phyloP scores from a whole-genome alignment of 1,284 basidiomycete genomes.

The Fomitopsis pinicola region DNA sequence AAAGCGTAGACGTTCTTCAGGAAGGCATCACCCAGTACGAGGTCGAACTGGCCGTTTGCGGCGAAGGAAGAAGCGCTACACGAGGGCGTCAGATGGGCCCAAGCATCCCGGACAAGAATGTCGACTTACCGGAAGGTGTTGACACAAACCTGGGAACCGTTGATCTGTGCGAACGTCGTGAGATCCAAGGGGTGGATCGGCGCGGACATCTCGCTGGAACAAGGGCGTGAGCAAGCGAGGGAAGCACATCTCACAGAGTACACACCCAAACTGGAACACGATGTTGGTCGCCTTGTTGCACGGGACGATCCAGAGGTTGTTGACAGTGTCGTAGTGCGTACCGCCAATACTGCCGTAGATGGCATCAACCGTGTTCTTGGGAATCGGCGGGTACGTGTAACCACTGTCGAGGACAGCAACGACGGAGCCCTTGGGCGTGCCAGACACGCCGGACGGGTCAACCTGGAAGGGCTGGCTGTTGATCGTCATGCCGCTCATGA shows the following conservation, averaged over 20 bases:
- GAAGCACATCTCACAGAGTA: not conserved
- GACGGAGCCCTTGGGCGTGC: constrained; percentile 22
- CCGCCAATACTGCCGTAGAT: constrained; percentile 27
- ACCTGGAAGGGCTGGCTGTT: constrained; percentile 25
- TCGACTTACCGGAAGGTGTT: constrained; percentile 19
- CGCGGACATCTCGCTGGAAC: constrained; percentile 9
- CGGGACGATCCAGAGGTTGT: too few species aligned
- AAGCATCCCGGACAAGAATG: not conserved
- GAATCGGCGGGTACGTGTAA: constrained; percentile 25
- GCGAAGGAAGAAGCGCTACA: too few species aligned
- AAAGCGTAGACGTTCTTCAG: too few species aligned
- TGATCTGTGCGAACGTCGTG: constrained; percentile 14
- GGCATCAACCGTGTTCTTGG: constrained; percentile 22
- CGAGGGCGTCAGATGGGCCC: not conserved
- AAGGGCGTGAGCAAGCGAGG: not conserved
- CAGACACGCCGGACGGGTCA: constrained; percentile 21
- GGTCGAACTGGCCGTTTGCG: too few species aligned
- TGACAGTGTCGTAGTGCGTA: too few species aligned
- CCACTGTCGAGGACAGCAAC: constrained; percentile 29
- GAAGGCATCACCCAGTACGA: too few species aligned
- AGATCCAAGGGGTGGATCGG: too few species aligned
- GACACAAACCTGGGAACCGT: constrained; percentile 19
- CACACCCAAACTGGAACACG: constrained; percentile 26
- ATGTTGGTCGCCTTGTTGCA: constrained; percentile 21
- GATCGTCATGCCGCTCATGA: constrained; percentile 25